Percentiles rank a stretch among this genome's conserved stretches.
These are phyloP conservation scores for Phytophthora pistaciae DNA, from an alignment of 352 stramenopile species.

Conservation along the genomic window DNA sequence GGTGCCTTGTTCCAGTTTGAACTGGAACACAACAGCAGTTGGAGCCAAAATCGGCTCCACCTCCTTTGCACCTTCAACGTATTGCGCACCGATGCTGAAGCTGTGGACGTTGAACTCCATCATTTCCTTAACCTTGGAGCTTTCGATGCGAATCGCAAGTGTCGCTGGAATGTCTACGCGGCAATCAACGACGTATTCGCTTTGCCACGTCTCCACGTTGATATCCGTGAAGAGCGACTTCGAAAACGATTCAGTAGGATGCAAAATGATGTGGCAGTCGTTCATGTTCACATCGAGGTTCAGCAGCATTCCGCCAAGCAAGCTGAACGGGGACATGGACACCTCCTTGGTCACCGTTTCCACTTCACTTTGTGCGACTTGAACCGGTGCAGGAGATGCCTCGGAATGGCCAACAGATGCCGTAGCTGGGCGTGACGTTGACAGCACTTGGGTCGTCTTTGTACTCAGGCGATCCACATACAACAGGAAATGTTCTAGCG, in stretches of 20 bases:
- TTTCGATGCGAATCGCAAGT: conserved; percentile 55
- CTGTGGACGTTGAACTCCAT: conserved; percentile 60
- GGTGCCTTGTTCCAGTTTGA: conserved; percentile 60
- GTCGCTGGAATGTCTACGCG: conserved; percentile 61
- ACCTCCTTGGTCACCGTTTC: conserved; percentile 46
- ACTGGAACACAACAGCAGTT: conserved; percentile 54
- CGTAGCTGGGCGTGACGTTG: conserved; percentile 47
- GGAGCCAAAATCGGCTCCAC: conserved; percentile 57
- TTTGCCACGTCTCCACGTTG: conserved; percentile 53
- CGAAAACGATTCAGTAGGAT: conserved; percentile 55
- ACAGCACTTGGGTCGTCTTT: conserved; percentile 59
- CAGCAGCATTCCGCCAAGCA: conserved; percentile 65
- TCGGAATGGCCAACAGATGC: conserved; percentile 36
- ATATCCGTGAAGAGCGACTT: conserved; percentile 68
- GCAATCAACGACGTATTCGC: conserved; percentile 58
- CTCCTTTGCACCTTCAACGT: conserved; percentile 52
- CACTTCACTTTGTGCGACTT: conserved; percentile 43
- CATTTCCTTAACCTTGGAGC: conserved; percentile 52
- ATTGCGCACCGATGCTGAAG: conserved; percentile 61
- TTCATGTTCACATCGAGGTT: conserved; percentile 60
- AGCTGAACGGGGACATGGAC: conserved; percentile 71
- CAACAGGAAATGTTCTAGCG: conserved; percentile 72
- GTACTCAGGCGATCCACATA: conserved; percentile 69
- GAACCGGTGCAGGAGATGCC: conserved; percentile 30
- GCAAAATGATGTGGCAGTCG: conserved; percentile 63